Conservation (phyloP, 208 protist species). For the Trypanosoma boissoni region DNA sequence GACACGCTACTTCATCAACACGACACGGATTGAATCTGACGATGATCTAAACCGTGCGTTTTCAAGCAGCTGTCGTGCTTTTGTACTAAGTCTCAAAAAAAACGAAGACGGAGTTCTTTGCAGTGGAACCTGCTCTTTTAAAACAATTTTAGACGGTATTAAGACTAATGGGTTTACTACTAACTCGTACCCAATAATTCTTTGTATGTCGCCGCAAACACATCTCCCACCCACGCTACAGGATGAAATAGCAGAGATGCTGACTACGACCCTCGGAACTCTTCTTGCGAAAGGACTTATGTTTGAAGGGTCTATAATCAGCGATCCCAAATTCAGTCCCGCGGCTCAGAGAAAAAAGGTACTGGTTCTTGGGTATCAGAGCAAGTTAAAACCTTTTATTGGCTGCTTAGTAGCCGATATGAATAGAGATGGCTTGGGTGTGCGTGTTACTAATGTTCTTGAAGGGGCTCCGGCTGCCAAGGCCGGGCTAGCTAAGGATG, state of each 20-base stretch:
- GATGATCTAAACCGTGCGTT: constrained; percentile 59
- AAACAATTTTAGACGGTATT: constrained; percentile 55
- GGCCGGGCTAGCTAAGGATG: constrained; percentile 73
- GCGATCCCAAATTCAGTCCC: constrained; percentile 87
- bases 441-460: constrained; percentile 84
- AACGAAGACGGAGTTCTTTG: constrained; percentile 41
- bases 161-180: constrained; percentile 67
- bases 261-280: constrained; percentile 48
- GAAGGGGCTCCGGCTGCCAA: constrained; percentile 79
- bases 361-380: constrained; percentile 72
- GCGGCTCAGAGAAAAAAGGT: constrained; percentile 80
- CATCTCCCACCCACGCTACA: constrained; percentile 44
- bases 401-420: constrained; percentile 86
- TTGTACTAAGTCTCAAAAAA: constrained; percentile 60
- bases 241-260: constrained; percentile 53
- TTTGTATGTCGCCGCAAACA: constrained; percentile 59
- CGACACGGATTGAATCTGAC: constrained; percentile 58
- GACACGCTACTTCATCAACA: constrained; percentile 73
- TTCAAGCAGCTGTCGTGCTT: constrained; percentile 29
- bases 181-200: constrained; percentile 80
- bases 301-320: constrained; percentile 86
- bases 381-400: constrained; percentile 77
- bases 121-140: constrained; percentile 58
- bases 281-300: constrained; percentile 81
- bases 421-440: constrained; percentile 84